Base-by-base conservation (phyloP, 805 yeast species). In the Pichia californica region DNA sequence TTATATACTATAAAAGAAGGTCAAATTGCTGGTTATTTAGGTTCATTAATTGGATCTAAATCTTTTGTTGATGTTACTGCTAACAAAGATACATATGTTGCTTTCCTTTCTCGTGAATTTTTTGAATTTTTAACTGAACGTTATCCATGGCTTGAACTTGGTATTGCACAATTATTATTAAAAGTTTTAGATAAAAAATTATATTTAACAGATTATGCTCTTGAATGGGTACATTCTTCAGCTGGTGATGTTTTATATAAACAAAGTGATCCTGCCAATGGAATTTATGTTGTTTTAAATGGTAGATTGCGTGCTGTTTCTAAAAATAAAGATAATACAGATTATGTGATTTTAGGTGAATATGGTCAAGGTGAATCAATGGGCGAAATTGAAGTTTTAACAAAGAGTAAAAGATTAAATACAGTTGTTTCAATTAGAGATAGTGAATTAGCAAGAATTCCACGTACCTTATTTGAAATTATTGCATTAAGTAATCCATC, bases 321-420 rank as follows among this genome's bases (percentile, higher is more conserved):
- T 4, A 49, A 47, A 48, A 40, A 44, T 40, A 36, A 58, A 41
- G 56, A 57, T 28, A 43, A 62, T 43, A 31, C 52, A n/a, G 52
- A 57, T 43, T 41, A 47, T 13, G 52, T 52, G n/a, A 66, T 79
- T 1, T 52, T 81, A 14, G 85, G 83, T 2, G 99, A 91, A 58
- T 81, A 79, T 55, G 96, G 97, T 2, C 95, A 88, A 60, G 97
- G 97, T 7, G 94, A 88, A 53, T 84, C 95, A 32, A 75, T 93
- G 47, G 99, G 98, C 4, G 98, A 91, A 62, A 83, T 93, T 8
- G 99, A 91, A 61, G 97, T 91, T 3, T 69, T 91, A 48, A 88
- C 95, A 0, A 88, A 88, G 11, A 74, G 83, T 10, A 73, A 79
- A 44, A 74, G 94, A 58, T 73, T 77, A 3, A 72, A 72, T 38